Evolutionary conservation across 495 filamentous ascomycete genomes (phyloP).

Genomic region (Bathelium albidoporum): DNA sequence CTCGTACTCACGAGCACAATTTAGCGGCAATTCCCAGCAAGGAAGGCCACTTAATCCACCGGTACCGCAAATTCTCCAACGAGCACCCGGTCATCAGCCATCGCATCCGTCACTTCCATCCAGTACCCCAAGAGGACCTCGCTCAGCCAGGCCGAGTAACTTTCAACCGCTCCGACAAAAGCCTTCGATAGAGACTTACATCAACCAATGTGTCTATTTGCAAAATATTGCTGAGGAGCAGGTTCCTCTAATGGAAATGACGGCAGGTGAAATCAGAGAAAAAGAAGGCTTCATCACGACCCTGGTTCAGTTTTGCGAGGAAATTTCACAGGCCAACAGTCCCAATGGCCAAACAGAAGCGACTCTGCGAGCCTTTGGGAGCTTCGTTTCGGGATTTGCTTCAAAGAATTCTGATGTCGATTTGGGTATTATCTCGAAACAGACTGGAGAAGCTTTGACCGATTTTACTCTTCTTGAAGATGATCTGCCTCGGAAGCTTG

Average conservation of each 20-base stretch:
- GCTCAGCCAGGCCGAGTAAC: neutral
- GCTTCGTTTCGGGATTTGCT: conserved; percentile 62
- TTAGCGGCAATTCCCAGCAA: neutral
- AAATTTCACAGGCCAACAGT: conserved; percentile 43
- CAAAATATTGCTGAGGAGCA: conserved; percentile 21
- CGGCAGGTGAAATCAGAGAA: conserved; percentile 40
- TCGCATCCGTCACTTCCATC: neutral
- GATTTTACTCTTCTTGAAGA: conserved; percentile 20
- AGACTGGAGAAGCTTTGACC: conserved; percentile 23
- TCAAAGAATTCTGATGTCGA: conserved; percentile 68
- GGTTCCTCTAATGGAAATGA: conserved; percentile 26
- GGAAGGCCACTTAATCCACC: neutral
- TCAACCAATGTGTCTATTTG: conserved; percentile 29
- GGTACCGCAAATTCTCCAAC: neutral
- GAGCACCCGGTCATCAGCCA: neutral
- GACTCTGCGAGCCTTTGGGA: conserved; percentile 58
- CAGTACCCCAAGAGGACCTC: neutral
- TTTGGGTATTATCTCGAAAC: conserved; percentile 47
- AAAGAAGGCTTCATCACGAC: conserved; percentile 52
- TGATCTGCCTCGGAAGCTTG: conserved; percentile 48
- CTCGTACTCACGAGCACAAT: neutral
- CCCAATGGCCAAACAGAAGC: conserved; percentile 34
- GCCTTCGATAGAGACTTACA: conserved; percentile 1
- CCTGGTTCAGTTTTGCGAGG: conserved; percentile 47
- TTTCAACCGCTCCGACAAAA: neutral